Conservation (phyloP, 2,329 filamentous ascomycete species). For the Ascocoryne sarcoides region DNA sequence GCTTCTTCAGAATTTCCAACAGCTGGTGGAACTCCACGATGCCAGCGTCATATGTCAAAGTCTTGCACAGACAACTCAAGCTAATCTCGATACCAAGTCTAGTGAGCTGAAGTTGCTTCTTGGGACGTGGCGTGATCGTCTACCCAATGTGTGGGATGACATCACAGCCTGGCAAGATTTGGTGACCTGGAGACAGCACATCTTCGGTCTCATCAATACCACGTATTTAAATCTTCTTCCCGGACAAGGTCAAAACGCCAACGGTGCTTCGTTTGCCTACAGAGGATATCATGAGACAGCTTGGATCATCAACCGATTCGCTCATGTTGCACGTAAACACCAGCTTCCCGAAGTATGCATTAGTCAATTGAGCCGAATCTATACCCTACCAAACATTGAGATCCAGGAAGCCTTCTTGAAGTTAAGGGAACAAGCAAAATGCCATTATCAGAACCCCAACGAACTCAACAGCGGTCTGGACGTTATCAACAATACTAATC, state of each 20-base stretch:
- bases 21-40: slow-evolving; percentile 93
- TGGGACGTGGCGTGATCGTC: slow-evolving; percentile 86
- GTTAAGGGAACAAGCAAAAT: slow-evolving; percentile 95
- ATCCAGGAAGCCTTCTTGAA: slow-evolving; percentile 99
- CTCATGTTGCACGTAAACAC: slow-evolving; percentile 94
- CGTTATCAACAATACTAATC: slow-evolving; percentile 98
- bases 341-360: slow-evolving; percentile 96
- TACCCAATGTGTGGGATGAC: slow-evolving; percentile 98
- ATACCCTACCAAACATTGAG: slow-evolving; percentile 97
- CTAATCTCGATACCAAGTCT: slow-evolving; percentile 87
- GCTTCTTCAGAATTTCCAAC: slow-evolving; percentile 93
- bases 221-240: slow-evolving; percentile 85
- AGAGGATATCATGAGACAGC: slow-evolving; percentile 97
- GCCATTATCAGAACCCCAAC: slow-evolving; percentile 91
- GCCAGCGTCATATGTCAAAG: slow-evolving; percentile 94
- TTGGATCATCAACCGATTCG: slow-evolving; percentile 99
- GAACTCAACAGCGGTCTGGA: slow-evolving; percentile 90
- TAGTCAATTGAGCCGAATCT: slow-evolving; percentile 92
- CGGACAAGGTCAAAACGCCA: slow-evolving; percentile 69
- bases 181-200: slow-evolving; percentile 99
- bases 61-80: slow-evolving; percentile 71
- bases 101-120: slow-evolving; percentile 90
- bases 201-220: slow-evolving; percentile 93
- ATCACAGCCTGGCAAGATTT: slow-evolving; percentile 99
- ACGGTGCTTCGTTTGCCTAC: slow-evolving; percentile 90